Evolutionary conservation across 176 grass and related monocot genomes (phyloP).

Genomic region (Aegilops tauschii): DNA sequence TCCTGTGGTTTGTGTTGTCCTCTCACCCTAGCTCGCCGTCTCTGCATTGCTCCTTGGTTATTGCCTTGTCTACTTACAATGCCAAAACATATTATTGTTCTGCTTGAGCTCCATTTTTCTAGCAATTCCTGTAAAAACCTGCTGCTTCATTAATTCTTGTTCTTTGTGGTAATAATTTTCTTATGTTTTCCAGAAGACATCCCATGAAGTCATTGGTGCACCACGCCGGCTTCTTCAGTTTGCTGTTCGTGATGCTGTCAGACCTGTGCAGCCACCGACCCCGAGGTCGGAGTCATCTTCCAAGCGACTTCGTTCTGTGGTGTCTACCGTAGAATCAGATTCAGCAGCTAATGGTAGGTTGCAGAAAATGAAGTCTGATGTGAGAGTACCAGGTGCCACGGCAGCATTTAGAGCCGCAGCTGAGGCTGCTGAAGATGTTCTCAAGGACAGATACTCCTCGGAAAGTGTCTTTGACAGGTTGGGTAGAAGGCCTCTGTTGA

Average conservation of each 20-base stretch:
- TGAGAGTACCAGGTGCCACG: slow-evolving; percentile 48
- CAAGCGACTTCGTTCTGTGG: slow-evolving; percentile 74
- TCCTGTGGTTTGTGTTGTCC: background rate
- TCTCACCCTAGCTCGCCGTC: background rate
- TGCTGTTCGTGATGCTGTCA: slow-evolving; percentile 96
- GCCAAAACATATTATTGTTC: background rate
- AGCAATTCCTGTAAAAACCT: background rate
- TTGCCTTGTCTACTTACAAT: background rate
- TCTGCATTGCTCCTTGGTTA: background rate
- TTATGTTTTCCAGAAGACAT: slow-evolving; percentile 26
- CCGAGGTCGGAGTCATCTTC: slow-evolving; percentile 47
- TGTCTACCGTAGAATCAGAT: slow-evolving; percentile 57
- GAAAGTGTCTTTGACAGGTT: slow-evolving; percentile 81
- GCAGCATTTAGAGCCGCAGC: slow-evolving; percentile 59
- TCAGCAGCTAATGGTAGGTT: slow-evolving; percentile 35
- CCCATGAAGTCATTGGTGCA: slow-evolving; percentile 48
- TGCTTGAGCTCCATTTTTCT: background rate
- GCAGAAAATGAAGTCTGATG: slow-evolving; percentile 41
- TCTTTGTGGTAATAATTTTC: slow-evolving; percentile 21
- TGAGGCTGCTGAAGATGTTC: slow-evolving; percentile 70
- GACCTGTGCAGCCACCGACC: slow-evolving; percentile 46
- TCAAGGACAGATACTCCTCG: slow-evolving; percentile 28
- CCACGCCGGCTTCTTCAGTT: slow-evolving; percentile 93
- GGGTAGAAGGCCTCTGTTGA: slow-evolving; percentile 30
- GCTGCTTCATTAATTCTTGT: background rate